These are phyloP conservation scores for Corinectria fuckeliana DNA, from an alignment of 2,329 filamentous ascomycete genomes.

Conservation along the genomic window DNA sequence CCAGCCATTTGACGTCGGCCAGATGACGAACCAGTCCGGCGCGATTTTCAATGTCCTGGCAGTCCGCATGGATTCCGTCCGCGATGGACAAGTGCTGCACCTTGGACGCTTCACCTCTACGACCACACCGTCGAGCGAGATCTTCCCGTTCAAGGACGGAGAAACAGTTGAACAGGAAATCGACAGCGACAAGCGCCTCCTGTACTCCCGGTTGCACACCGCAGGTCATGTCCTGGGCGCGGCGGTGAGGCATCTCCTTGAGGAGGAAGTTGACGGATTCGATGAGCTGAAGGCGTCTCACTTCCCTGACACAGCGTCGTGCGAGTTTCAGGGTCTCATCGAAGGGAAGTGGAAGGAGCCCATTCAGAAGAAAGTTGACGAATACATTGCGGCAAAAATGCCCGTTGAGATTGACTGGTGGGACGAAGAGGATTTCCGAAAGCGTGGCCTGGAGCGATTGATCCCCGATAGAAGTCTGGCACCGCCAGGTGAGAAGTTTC, in stretches of 20 bases:
- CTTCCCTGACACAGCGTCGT: constrained; percentile 70
- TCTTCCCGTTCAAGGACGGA: constrained; percentile 47
- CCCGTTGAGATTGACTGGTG: constrained; percentile 70
- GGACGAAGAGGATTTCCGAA: constrained; percentile 66
- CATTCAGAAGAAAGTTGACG: constrained; percentile 68
- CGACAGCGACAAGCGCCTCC: constrained; percentile 63
- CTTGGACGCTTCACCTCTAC: constrained; percentile 63
- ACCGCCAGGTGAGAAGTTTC: constrained; percentile 56
- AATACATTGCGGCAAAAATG: constrained; percentile 61
- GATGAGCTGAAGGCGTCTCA: constrained; percentile 76
- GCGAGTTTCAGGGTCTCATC: constrained; percentile 73
- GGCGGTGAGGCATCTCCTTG: constrained; percentile 66
- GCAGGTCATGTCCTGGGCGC: constrained; percentile 75
- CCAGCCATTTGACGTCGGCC: constrained; percentile 72
- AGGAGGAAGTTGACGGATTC: constrained; percentile 58
- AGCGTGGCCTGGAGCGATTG: constrained; percentile 60
- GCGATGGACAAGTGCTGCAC: constrained; percentile 67
- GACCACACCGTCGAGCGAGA: no score
- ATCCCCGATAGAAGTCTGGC: constrained; percentile 54
- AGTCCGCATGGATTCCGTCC: constrained; percentile 61
- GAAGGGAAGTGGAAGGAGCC: constrained; percentile 65
- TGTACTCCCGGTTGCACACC: constrained; percentile 75
- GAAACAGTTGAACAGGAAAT: constrained; percentile 62
- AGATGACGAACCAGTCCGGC: constrained; percentile 49
- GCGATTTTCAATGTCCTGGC: constrained; percentile 57